A percentile compares a stretch with the other conserved stretches of the same genome.
Conservation (phyloP, 1,139 yeast species). For the Saccharomycopsis hybrid region DNA sequence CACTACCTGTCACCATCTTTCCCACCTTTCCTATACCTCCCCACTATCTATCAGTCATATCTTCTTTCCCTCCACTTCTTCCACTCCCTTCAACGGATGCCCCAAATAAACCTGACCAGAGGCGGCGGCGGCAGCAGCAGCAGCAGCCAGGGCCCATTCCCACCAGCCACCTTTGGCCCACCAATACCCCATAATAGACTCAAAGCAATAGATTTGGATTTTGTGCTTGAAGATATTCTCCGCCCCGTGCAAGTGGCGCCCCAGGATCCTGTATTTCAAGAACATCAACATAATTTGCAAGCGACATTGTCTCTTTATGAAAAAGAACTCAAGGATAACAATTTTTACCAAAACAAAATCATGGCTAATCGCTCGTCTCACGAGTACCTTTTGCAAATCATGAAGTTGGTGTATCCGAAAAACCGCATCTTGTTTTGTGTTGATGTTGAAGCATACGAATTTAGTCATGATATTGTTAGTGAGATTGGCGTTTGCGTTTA, state of each 20-base stretch:
- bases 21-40: too few relatives aligned
- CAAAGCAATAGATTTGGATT: background rate
- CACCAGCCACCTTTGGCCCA: too few relatives aligned
- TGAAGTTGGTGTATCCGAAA: slow-evolving; percentile 25
- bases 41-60: too few relatives aligned
- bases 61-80: too few relatives aligned
- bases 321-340: background rate
- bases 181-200: background rate
- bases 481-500: slow-evolving; percentile 67
- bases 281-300: background rate
- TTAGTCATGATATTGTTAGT: slow-evolving; percentile 39
- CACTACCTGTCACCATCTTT: too few relatives aligned
- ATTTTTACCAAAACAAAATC: background rate
- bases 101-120: too few relatives aligned
- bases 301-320: background rate
- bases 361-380: background rate
- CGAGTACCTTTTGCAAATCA: slow-evolving; percentile 12
- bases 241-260: background rate
- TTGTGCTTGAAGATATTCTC: background rate
- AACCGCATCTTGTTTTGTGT: slow-evolving; percentile 42
- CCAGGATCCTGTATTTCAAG: background rate
- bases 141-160: background rate
- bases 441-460: slow-evolving; percentile 66
- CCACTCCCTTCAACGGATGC: too few relatives aligned
- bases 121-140: background rate